Percentiles rank a stretch among this genome's conserved stretches.
These are phyloP conservation scores for Diaporthe amygdali DNA, from an alignment of 2,329 filamentous ascomycete genomes.

Conservation along the genomic window DNA sequence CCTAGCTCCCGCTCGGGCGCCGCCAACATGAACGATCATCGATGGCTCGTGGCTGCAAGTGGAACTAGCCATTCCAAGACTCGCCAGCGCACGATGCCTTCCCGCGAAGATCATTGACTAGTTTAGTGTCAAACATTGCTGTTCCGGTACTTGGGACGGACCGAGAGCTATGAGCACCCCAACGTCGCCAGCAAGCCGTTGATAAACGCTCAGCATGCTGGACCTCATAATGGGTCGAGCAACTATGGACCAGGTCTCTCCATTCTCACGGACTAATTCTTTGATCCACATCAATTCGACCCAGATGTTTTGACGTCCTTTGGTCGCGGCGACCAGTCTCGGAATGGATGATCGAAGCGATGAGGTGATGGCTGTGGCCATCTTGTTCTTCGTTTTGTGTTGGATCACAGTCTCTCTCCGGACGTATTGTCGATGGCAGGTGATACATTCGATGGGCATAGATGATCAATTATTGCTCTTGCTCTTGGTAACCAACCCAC, in stretches of 20 bases:
- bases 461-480: neutral
- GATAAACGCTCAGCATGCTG: neutral
- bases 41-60: neutral
- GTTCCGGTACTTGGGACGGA: neutral
- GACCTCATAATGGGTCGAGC: too few species aligned
- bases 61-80: neutral
- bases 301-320: neutral
- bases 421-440: slow-evolving; percentile 10
- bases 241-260: neutral
- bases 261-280: neutral
- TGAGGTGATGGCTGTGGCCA: slow-evolving; percentile 18
- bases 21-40: neutral
- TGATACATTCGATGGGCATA: neutral
- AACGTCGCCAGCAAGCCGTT: neutral
- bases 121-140: neutral
- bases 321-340: neutral
- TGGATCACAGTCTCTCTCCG: slow-evolving; percentile 20
- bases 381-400: slow-evolving; percentile 20
- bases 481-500: neutral
- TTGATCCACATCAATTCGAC: neutral
- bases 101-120: neutral
- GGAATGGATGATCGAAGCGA: slow-evolving; percentile 15
- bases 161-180: neutral
- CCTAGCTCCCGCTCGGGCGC: neutral
- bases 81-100: neutral